Evolutionary conservation across 257 asterid genomes (phyloP).

Genomic region (Solanum tacnaense): DNA sequence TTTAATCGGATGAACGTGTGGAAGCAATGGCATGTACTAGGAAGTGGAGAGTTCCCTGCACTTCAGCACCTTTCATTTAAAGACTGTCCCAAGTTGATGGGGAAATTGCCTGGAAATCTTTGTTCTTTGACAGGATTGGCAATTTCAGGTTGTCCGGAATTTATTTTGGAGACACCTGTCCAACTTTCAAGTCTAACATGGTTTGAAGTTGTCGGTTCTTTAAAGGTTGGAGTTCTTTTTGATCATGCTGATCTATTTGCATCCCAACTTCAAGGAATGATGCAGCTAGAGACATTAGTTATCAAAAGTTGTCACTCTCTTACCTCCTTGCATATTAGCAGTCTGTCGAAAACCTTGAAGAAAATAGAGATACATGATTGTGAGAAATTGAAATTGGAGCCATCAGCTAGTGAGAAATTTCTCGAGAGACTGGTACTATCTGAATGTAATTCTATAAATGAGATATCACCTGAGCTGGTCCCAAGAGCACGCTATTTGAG

Average conservation of each 20-base stretch:
- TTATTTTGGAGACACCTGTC: neutral
- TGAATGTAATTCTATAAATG: neutral
- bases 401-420: neutral
- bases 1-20: neutral
- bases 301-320: too few species aligned
- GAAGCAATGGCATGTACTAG: neutral
- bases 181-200: neutral
- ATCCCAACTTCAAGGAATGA: too few species aligned
- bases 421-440: neutral
- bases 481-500: too few species aligned
- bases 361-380: too few species aligned
- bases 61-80: neutral
- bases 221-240: too few species aligned
- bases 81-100: neutral
- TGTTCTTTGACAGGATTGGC: neutral
- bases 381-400: too few species aligned
- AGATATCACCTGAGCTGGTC: too few species aligned
- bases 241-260: too few species aligned
- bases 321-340: too few species aligned
- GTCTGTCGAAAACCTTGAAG: too few species aligned
- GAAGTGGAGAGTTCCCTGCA: neutral
- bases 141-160: neutral
- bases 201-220: too few species aligned
- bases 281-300: too few species aligned
- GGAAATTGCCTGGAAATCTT: neutral